Evolutionary conservation across 2,329 filamentous ascomycete genomes (phyloP), one percentile per base, ranked within the genome.

Genomic region (Fusarium buxicola): DNA sequence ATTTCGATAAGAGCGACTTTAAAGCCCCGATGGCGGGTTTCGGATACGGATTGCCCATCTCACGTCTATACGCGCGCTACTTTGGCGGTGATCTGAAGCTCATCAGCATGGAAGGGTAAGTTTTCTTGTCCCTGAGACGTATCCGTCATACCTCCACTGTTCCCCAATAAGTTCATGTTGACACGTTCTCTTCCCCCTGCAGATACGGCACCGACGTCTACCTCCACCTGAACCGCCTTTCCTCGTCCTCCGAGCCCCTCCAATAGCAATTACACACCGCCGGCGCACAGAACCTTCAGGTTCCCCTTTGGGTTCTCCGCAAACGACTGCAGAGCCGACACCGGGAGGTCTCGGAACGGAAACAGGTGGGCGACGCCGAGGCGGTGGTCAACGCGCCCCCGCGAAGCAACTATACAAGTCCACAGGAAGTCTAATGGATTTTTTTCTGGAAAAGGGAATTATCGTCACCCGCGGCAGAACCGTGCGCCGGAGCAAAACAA

Each of bases 21-120:
- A 98, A 99, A 78, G 95, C 95, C 11, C 95, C 95, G 2, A 98
- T 99, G 95, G 95, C 95, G 61, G 95, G 95, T 3, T 99, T 98
- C 73, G 95, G 95, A n/a, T 99, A 99, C 73, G 95, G 95, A 13
- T 76, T 99, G 66, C 95, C 95, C 0, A 98, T 99, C 62, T 96
- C 92, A 68, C 84, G 95, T 65, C 82, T 99, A 48, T 99, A 99
- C 73, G 95, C 95, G 52, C 84, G 95, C 66, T 99, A 99, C 80
- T 99, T 99, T 80, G 95, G 95, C 58, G 95, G 95, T 56, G 95
- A 99, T 76, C 77, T 99, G 71, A 98, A 98, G 79, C 79, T 99
- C 76, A 99, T 99, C 73, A 97, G 93, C 76, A 99, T 99, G 95
- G 95, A 99, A 83, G 95, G 95, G 92, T 97, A 82, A 83, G 91